A percentile compares a stretch with the other conserved stretches of the same genome.
These are phyloP conservation scores for Intubia oerlemansii DNA, from an alignment of 2,329 filamentous ascomycete species.

Conservation along the genomic window DNA sequence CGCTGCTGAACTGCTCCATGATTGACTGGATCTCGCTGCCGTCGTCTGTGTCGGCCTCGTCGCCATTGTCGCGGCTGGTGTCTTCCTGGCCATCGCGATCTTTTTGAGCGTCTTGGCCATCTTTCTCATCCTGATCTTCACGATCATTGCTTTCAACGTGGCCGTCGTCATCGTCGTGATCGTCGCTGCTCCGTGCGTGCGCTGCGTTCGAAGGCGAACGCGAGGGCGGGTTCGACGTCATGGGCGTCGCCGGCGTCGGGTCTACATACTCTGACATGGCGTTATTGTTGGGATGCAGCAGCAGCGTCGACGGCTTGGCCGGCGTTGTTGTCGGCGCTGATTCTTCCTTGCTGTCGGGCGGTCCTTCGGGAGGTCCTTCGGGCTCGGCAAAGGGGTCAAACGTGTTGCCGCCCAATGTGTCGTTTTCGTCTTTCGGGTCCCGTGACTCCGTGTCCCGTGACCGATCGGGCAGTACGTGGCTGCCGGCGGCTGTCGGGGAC, in stretches of 20 bases:
- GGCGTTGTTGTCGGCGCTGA: background rate
- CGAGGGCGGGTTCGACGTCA: constrained; percentile 30
- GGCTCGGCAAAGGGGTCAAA: constrained; percentile 5
- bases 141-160: too few species aligned
- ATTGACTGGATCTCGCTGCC: constrained; percentile 83
- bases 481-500: too few species aligned
- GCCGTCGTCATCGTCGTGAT: constrained; percentile 34
- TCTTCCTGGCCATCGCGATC: too few species aligned
- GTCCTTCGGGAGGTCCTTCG: background rate
- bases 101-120: too few species aligned
- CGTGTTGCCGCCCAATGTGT: too few species aligned
- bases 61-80: too few species aligned
- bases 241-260: constrained; percentile 34
- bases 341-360: background rate
- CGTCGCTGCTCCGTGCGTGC: constrained; percentile 27
- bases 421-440: too few species aligned
- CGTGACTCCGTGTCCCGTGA: too few species aligned
- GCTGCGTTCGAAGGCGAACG: constrained; percentile 35
- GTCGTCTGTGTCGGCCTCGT: background rate
- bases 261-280: too few species aligned
- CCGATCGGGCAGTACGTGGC: too few species aligned
- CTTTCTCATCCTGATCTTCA: too few species aligned
- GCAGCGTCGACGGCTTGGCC: background rate
- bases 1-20: constrained; percentile 84
- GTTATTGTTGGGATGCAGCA: too few species aligned